Evolutionary conservation across 2,329 filamentous ascomycete species (phyloP), one percentile per base, ranked within the genome.

Genomic region (Fusarium compactum): DNA sequence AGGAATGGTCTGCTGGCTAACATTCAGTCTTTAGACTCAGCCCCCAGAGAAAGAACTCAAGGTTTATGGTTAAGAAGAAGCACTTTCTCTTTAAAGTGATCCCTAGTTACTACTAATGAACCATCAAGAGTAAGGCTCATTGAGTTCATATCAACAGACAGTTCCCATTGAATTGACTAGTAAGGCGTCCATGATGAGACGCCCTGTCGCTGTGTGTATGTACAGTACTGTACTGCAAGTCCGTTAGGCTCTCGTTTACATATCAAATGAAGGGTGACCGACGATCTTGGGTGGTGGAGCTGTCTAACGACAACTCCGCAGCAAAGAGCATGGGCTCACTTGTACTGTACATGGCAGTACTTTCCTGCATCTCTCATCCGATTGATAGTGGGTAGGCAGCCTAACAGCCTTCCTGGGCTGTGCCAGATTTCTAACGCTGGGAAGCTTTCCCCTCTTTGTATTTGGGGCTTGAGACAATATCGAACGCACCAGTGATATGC

Each of bases 291-390:
- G 44, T 51, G 40, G 64, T 65, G 61, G 50, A 53, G 38, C 55
- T 54, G 55, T 61, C 61, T 46, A 60, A 56, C 41, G 55, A 65
- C 24, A 60, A 47, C 63, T 65, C 64, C 55, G 48, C 59, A 57
- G 29, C 40, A 10, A 27, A 38, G 20, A 16, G 44, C 53, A 47
- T 47, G 34, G 52, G 59, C 38, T 53, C 14, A n/a, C 53, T 65
- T 65, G 52, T 44, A 57, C 53, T 18, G n/a, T 40, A 27, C 32
- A 38, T 55, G 11, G 34, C 25, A 58, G 30, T 52, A 51, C 47
- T 43, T 52, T 24, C 24, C 52, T 65, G 47, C 34, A 41, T 54
- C 48, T 53, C 25, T 65, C 40, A 64, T 65, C 63, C 48, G 63
- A 47, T 41, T 32, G 43, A 52, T 27, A 53, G 47, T 48, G 52